Evolutionary conservation across 164 flowering plant genomes (phyloP).

Genomic region (Dillenia turbinata): DNA sequence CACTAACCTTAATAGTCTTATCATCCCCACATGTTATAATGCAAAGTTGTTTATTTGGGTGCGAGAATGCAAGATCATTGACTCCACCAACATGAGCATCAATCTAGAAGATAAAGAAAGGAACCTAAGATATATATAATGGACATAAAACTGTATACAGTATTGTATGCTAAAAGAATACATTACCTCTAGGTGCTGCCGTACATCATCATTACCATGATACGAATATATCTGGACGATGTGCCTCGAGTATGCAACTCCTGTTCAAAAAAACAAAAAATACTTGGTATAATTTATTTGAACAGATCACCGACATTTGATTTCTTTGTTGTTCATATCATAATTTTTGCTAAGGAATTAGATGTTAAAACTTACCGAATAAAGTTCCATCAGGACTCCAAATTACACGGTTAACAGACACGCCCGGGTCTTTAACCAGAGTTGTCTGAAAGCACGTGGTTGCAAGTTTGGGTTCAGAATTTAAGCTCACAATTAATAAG

Average conservation of each 20-base stretch:
- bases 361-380: constrained; percentile 51
- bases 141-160: not conserved
- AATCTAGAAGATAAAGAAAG: constrained; percentile 21
- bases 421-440: constrained; percentile 52
- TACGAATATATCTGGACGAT: constrained; percentile 80
- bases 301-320: too few species aligned
- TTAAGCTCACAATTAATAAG: not conserved
- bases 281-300: too few species aligned
- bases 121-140: not conserved
- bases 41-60: constrained; percentile 81
- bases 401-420: constrained; percentile 70
- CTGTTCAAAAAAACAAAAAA: constrained; percentile 24
- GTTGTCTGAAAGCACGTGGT: constrained; percentile 36
- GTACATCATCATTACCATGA: constrained; percentile 56
- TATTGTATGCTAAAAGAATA: not conserved
- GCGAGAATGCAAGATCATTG: constrained; percentile 83
- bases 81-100: constrained; percentile 89
- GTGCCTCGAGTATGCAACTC: constrained; percentile 85
- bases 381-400: constrained; percentile 91
- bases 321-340: too few species aligned
- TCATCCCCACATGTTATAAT: constrained; percentile 90
- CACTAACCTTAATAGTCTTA: constrained; percentile 76
- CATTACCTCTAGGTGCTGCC: constrained; percentile 73
- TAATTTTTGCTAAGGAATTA: too few species aligned
- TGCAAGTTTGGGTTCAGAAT: not conserved